Base-by-base conservation (phyloP, 1,284 basidiomycete species). In the Malassezia dermatis region DNA sequence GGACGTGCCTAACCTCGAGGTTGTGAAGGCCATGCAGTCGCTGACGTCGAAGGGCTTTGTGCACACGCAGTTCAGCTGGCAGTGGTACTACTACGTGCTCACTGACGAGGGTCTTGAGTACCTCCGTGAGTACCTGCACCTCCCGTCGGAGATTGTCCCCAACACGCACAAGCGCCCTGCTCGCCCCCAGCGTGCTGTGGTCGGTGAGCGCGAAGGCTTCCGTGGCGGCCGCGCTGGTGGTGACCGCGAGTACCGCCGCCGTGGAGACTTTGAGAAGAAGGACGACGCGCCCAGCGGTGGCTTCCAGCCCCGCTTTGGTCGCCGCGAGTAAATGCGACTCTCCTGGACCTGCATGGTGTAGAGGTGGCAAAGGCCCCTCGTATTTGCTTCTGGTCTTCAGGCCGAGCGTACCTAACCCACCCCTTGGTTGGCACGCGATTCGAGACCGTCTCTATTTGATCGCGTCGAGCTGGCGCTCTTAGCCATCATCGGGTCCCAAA, bases 11-110 rank as follows among this genome's bases (percentile, higher is more conserved):
- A 98, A 99, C 81, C 85, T 99, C 65, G 82, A 95, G 78, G 94
- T 98, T 72, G 94, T 99, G 83, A 99, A 98, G 84, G 89, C 89
- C 61, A 85, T 93, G 81, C 93, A 98, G 79, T 91, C 88, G 78
- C 82, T 99, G 70, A 96, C 88, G 76, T 95, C 90, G 60, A 86
- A 83, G 79, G 89, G 90, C 63, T 86, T 82, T 79, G 89, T 98
- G 78, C 94, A 96, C 84, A 96, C 93, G 66, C 91, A 91, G 77
- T 79, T 78, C 75, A 76, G 74, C 60, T 77, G 77, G 77, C 76
- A 76, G 65, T 77, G 73, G 74, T 77, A 76, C 73, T 78, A 66
- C 65, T 74, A 74, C 66, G 66, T 69, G 41, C 66, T 74, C 55
- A 74, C 69, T 45, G 63, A 71, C 58, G 71, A 74, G 64, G 71